A percentile compares a stretch with the other conserved stretches of the same genome.
These are phyloP conservation scores for Fraxinus quadrangulata DNA, from an alignment of 257 asterid genomes.

Conservation along the genomic window DNA sequence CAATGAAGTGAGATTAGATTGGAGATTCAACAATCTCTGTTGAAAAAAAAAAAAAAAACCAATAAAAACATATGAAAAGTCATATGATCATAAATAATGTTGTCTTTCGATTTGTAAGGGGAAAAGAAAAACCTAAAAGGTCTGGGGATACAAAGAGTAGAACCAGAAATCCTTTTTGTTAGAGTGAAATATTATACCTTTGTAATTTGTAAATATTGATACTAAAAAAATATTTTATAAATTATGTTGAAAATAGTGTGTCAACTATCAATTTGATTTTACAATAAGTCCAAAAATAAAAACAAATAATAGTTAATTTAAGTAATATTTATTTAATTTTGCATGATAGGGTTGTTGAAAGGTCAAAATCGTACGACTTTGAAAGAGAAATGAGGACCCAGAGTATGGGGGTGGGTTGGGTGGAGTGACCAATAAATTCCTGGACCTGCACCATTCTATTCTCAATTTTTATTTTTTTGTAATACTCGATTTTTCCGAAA, in stretches of 20 bases:
- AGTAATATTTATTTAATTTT: background rate
- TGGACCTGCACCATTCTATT: background rate
- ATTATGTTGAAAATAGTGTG: too few relatives aligned
- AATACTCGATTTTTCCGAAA: too few relatives aligned
- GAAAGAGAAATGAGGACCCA: slow-evolving; percentile 25
- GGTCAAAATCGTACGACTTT: slow-evolving; percentile 40
- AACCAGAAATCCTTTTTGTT: slow-evolving; percentile 49
- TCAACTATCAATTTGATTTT: too few relatives aligned
- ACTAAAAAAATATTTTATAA: background rate
- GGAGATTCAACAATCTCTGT: slow-evolving; percentile 83
- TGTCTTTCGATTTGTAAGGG: background rate
- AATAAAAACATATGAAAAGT: background rate
- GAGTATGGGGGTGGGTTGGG: background rate
- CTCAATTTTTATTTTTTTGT: too few relatives aligned
- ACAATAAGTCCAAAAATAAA: too few relatives aligned
- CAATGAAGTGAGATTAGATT: slow-evolving; percentile 76
- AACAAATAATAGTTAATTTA: background rate
- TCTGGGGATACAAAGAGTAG: slow-evolving; percentile 73
- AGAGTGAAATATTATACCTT: slow-evolving; percentile 7
- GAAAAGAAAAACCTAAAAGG: background rate
- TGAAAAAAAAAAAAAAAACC: slow-evolving; percentile 33
- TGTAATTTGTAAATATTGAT: background rate
- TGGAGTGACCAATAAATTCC: slow-evolving; percentile 13
- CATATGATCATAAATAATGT: slow-evolving; percentile 2
- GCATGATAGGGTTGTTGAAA: slow-evolving; percentile 38